Percentiles rank a stretch among this genome's conserved stretches.
Conservation (phyloP, 768 basidiomycete genomes). For the Boletus tomentosulus region DNA sequence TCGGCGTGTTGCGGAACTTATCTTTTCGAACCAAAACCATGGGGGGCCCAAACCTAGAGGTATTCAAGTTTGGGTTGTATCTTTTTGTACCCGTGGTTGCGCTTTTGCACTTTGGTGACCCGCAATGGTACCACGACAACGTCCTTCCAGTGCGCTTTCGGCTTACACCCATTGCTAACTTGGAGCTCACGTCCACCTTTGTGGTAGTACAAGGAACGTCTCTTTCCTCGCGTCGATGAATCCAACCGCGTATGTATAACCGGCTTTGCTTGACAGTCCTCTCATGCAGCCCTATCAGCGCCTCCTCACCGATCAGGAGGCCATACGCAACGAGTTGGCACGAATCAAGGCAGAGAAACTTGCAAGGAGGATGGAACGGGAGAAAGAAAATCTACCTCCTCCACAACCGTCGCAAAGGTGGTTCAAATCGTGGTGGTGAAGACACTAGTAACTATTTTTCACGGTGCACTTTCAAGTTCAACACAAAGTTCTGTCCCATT, state of each 20-base stretch:
- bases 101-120: slow-evolving; percentile 83
- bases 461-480: slow-evolving; percentile 2
- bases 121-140: slow-evolving; percentile 76
- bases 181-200: background rate
- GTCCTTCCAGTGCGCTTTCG: slow-evolving; percentile 63
- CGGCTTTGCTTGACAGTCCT: background rate
- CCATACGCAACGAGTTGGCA: slow-evolving; percentile 64
- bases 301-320: slow-evolving; percentile 62
- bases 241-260: slow-evolving; percentile 42
- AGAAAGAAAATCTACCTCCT: slow-evolving; percentile 33
- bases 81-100: slow-evolving; percentile 80
- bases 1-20: no score
- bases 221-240: slow-evolving; percentile 63
- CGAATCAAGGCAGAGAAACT: slow-evolving; percentile 65
- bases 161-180: background rate
- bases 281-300: slow-evolving; percentile 35
- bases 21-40: slow-evolving; percentile 29
- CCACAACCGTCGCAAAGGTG: slow-evolving; percentile 23
- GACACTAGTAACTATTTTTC: slow-evolving; percentile 14
- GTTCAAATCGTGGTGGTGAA: slow-evolving; percentile 26
- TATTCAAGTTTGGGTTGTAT: slow-evolving; percentile 87
- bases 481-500: slow-evolving; percentile 26
- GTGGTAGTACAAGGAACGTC: slow-evolving; percentile 62
- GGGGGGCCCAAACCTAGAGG: slow-evolving; percentile 80
- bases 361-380: slow-evolving; percentile 39